These are phyloP conservation scores for Elaeagnus macrophylla DNA, from an alignment of 306 rosid genomes.

Conservation along the genomic window DNA sequence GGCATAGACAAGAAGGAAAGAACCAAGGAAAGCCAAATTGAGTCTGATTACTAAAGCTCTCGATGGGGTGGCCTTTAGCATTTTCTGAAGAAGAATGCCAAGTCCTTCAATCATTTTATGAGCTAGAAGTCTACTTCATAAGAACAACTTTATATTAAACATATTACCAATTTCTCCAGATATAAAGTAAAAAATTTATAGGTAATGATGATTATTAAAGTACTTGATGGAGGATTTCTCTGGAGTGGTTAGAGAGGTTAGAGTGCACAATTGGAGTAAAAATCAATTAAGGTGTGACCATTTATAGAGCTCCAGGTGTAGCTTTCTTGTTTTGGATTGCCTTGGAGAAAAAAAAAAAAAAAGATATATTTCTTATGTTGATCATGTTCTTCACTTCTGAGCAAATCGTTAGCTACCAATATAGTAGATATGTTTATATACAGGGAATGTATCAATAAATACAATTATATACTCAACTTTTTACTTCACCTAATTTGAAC, in stretches of 20 bases:
- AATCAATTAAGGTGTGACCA: slow-evolving; percentile 33
- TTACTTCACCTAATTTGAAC: no score
- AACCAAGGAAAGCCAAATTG: slow-evolving; percentile 58
- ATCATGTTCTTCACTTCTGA: slow-evolving; percentile 4
- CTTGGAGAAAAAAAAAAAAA: slow-evolving; percentile 17
- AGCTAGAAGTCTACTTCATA: not conserved
- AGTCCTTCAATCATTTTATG: slow-evolving; percentile 32
- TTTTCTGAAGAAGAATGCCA: slow-evolving; percentile 31
- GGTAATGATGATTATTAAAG: slow-evolving; percentile 23
- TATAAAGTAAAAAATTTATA: no score
- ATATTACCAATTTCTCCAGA: no score
- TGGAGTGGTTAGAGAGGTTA: slow-evolving; percentile 34
- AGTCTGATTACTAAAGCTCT: slow-evolving; percentile 63
- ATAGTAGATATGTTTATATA: no score
- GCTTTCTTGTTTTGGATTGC: slow-evolving; percentile 20
- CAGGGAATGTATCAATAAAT: no score
- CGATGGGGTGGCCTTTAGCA: slow-evolving; percentile 51
- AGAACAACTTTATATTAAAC: not conserved
- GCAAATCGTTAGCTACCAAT: slow-evolving; percentile 11
- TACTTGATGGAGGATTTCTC: slow-evolving; percentile 22
- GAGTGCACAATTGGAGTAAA: slow-evolving; percentile 27
- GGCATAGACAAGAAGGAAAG: slow-evolving; percentile 48
- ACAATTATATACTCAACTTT: no score
- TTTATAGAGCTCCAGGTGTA: slow-evolving; percentile 43
- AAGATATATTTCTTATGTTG: slow-evolving; percentile 2